These are phyloP conservation scores for Amaranthus hypochondriacus DNA, from an alignment of 148 eudicot species.

Conservation along the genomic window DNA sequence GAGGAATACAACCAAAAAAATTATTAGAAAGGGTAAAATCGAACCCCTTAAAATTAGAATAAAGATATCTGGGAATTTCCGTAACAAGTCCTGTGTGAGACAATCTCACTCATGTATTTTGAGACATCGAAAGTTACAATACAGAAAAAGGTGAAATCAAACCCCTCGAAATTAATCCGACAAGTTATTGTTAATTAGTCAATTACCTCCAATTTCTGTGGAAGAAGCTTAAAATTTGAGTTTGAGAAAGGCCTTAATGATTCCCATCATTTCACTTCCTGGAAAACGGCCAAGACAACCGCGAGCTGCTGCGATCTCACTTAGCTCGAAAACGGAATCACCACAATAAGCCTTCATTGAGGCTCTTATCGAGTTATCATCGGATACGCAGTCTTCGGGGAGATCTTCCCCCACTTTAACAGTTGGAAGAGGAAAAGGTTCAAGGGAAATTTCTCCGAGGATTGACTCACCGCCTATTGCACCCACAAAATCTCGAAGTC, in stretches of 20 bases:
- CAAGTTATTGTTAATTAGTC: background rate
- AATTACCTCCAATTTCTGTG: constrained; percentile 6
- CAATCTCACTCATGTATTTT: no score
- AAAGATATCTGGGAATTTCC: no score
- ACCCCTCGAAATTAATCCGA: no score
- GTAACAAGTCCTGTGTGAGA: no score
- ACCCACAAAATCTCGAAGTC: constrained; percentile 71
- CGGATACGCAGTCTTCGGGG: constrained; percentile 21
- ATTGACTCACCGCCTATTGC: constrained; percentile 73
- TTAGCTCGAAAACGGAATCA: constrained; percentile 61
- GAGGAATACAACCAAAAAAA: no score
- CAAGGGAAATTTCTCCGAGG: constrained; percentile 53
- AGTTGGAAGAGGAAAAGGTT: constrained; percentile 77
- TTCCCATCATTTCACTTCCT: constrained; percentile 96
- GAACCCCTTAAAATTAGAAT: no score
- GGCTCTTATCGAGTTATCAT: constrained; percentile 24
- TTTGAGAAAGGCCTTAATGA: constrained; percentile 59
- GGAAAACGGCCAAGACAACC: constrained; percentile 94
- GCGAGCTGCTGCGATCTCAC: constrained; percentile 77
- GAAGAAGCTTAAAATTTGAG: constrained; percentile 32
- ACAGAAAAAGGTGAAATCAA: no score
- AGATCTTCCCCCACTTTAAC: constrained; percentile 56
- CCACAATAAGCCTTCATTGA: constrained; percentile 39
- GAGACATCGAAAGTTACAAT: no score
- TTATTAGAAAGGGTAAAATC: no score